A percentile compares a stretch with the other conserved stretches of the same genome.
Conservation (phyloP, 2,329 filamentous ascomycete genomes). For the Scopulariopsis brevicaulis region DNA sequence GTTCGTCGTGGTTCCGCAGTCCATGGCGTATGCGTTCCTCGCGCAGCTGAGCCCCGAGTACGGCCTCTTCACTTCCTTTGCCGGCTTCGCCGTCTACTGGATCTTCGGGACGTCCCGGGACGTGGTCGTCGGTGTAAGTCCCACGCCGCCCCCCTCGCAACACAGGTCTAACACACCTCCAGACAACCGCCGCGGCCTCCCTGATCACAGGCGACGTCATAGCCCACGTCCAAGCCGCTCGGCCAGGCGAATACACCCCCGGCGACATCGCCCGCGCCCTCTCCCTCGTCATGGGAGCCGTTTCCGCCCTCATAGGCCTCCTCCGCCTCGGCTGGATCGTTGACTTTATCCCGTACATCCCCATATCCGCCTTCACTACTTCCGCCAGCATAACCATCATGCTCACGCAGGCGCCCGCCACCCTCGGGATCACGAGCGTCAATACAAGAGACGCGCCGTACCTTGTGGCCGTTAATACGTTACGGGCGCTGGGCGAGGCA, state of each 20-base stretch:
- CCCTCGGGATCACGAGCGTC: conserved; percentile 29
- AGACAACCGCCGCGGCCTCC: conserved; percentile 44
- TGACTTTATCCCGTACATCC: conserved; percentile 37
- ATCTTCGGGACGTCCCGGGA: conserved; percentile 78
- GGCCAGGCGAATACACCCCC: conserved; percentile 20
- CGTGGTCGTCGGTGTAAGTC: conserved; percentile 59
- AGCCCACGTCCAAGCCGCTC: conserved; percentile 19
- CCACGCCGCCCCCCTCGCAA: background rate
- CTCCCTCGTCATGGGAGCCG: conserved; percentile 29
- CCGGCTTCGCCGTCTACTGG: conserved; percentile 72
- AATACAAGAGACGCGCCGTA: conserved; percentile 33
- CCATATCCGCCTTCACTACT: conserved; percentile 39
- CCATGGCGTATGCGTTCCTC: conserved; percentile 68
- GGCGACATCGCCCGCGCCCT: conserved; percentile 30
- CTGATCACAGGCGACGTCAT: conserved; percentile 36
- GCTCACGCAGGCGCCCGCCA: conserved; percentile 30
- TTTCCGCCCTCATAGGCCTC: conserved; percentile 32
- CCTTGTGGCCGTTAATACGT: conserved; percentile 29
- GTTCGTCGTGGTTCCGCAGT: conserved; percentile 66
- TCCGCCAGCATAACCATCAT: conserved; percentile 38
- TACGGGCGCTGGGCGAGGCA: conserved; percentile 26
- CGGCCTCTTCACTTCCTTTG: conserved; percentile 73
- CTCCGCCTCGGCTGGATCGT: conserved; percentile 36
- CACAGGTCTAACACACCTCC: conserved; percentile 10
- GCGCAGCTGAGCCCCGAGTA: conserved; percentile 58